Percentiles rank a stretch among this genome's conserved stretches.
These are phyloP conservation scores for Fusarium redolens DNA, from an alignment of 2,329 filamentous ascomycete species.

Conservation along the genomic window DNA sequence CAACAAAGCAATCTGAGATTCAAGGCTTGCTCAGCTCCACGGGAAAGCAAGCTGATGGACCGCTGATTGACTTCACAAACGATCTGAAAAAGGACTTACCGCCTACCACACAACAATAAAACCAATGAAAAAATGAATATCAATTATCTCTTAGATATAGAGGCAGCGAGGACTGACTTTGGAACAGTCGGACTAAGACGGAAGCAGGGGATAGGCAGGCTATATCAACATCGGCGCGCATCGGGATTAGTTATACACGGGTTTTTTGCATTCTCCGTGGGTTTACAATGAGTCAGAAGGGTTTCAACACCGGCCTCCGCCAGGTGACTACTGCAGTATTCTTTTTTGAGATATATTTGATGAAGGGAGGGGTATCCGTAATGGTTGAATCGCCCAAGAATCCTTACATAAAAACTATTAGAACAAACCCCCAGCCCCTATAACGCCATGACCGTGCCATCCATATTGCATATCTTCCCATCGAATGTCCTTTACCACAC, in stretches of 20 bases:
- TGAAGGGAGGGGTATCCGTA: constrained; percentile 34
- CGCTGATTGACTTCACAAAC: constrained; percentile 66
- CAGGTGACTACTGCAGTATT: constrained; percentile 26
- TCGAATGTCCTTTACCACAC: constrained; percentile 2
- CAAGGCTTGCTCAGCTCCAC: constrained; percentile 59
- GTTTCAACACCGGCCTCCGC: constrained; percentile 42
- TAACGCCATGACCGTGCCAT: constrained; percentile 45
- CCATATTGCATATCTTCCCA: constrained; percentile 25
- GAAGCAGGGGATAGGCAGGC: constrained; percentile 25
- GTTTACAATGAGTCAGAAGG: constrained; percentile 44
- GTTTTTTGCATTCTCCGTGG: constrained; percentile 40
- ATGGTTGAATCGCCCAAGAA: constrained; percentile 31
- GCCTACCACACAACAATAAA: constrained; percentile 40
- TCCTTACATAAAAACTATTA: constrained; percentile 35
- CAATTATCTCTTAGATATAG: constrained; percentile 27
- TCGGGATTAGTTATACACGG: constrained; percentile 43
- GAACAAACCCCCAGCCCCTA: constrained; percentile 32
- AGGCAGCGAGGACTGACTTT: constrained; percentile 27
- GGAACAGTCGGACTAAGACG: constrained; percentile 32
- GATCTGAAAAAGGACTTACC: constrained; percentile 66
- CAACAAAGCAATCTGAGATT: constrained; percentile 52
- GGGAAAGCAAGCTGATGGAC: constrained; percentile 59
- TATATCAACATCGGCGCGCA: constrained; percentile 45
- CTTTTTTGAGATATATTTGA: constrained; percentile 26
- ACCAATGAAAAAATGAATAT: constrained; percentile 32